phyloP scores from a whole-genome alignment of 441 rosid species.

The Jatropha podagrica region DNA sequence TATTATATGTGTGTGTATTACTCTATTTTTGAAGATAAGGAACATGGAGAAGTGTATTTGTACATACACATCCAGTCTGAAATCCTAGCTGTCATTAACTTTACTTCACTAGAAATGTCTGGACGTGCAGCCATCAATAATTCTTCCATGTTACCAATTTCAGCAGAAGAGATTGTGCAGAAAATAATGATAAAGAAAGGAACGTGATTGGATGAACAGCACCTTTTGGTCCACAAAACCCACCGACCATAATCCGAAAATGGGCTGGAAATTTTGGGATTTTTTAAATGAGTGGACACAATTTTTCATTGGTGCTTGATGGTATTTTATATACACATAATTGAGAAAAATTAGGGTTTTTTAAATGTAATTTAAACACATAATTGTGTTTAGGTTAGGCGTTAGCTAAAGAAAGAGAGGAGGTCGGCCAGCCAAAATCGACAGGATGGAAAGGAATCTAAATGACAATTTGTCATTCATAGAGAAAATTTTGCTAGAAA shows the following conservation, averaged over 20 bases:
- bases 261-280: not conserved
- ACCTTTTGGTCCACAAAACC: constrained; percentile 33
- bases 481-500: constrained; percentile 6
- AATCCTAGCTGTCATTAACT: constrained; percentile 39
- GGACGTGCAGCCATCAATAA: constrained; percentile 45
- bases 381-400: constrained; percentile 1
- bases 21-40: not conserved
- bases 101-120: constrained; percentile 48
- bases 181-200: constrained; percentile 11
- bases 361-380: not conserved
- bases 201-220: constrained; percentile 6
- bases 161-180: not conserved
- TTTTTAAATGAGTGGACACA: constrained; percentile 29
- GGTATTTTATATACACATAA: not conserved
- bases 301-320: not conserved
- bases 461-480: constrained; percentile 8
- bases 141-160: constrained; percentile 35
- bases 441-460: constrained; percentile 31
- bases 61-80: constrained; percentile 26
- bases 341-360: not conserved
- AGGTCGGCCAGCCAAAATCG: not conserved
- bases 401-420: not conserved
- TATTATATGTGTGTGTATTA: too few species aligned
- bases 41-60: not conserved
- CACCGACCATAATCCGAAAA: constrained; percentile 44